Evolutionary conservation across 768 basidiomycete species (phyloP), one percentile per base, ranked within the genome.

Genomic region (Tephrocybe sp.): DNA sequence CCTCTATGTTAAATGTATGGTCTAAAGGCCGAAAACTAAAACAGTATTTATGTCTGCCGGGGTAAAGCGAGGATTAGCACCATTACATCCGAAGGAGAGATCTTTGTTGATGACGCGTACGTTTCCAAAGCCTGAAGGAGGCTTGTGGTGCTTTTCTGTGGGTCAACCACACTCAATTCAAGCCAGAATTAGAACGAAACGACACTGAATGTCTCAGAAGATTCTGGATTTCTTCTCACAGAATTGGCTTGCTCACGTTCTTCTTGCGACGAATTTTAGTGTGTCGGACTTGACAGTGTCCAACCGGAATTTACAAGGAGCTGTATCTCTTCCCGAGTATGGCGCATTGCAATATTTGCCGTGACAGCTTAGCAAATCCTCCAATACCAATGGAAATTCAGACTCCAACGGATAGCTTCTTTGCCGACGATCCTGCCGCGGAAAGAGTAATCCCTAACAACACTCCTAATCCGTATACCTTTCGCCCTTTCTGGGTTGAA

Each of bases 201-300:
- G 79, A 80, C 31, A 68, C 76, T 2, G 79, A 83, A 57, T 82
- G 82, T 84, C 57, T 75, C 72, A 26, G 84, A 84, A 62, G 82
- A 84, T 41, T 61, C 71, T 3, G 84, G 83, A 1, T 84, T 85
- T 60, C 68, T 78, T 17, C 66, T 84, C 14, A 78, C 84, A 50
- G 85, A n/a, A 87, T 52, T 87, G 85, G 83, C 68, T 86, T 19
- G 72, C 84, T 3, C 85, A 87, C 57, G 69, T 78, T 14, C 79
- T 79, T 1, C 65, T 86, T 2, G 82, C 82, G 13, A 84, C 85
- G 68, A 87, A 85, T 63, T 86, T 87, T 61, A 74, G 77, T 33
- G 60, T 72, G 5, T 59, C 65, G 42, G 65, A 76, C 33, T 42
- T 70, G 17, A 55, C 58, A 11, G 69, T 74, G 3, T 84, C 83